Base-by-base conservation (phyloP, 768 basidiomycete genomes). In the Calvatia gigantea region DNA sequence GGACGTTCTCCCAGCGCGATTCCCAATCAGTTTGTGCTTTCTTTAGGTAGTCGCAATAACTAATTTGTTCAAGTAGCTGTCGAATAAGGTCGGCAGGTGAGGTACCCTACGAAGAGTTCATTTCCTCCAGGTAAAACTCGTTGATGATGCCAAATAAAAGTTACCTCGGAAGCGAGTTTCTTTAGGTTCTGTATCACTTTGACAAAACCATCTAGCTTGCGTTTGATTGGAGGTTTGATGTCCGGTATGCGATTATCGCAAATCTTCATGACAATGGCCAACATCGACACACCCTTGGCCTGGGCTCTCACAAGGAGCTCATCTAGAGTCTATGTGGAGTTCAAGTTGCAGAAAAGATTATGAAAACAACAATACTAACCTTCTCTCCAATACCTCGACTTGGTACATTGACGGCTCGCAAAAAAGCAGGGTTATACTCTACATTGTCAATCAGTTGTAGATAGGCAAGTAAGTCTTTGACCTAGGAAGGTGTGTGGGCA, bases 391-490 rank as follows among this genome's bases (percentile, higher is more conserved):
- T 82, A 0, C 83, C 80, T 37, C 91, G 75, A 43, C 79, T 71
- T 0, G 93, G 93, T 0, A 81, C 74, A 63, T 93, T 92, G 28
- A 91, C 74, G 2, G 84, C 82, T n/a, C 89, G 81, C 7, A 72
- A 64, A 58, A 93, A 86, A 0, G 89, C 89, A 2, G 89, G 87
- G 39, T 76, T 68, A 57, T 79, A 84, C 4, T 68, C 65, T 0
- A 86, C 82, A 63, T 94, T 94, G 60, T 93, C 91, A 2, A 87
- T 74, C 3, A 95, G 73, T 65, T 94, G 92, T 2, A 95, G 74
- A 64, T 94, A 94, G 1, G 87, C 85, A 27, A 94, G 70, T 9
- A 93, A 53, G 67, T 92, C 89, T 71, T 92, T 92, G 64, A 94
- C 80, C 86, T 89, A 58, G 6, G 39, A 39, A 29, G 47, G 23